Percentiles rank a stretch among this genome's conserved stretches.
Evolutionary conservation across 2,329 filamentous ascomycete species (phyloP).

Genomic region (Myriangium duriaei): DNA sequence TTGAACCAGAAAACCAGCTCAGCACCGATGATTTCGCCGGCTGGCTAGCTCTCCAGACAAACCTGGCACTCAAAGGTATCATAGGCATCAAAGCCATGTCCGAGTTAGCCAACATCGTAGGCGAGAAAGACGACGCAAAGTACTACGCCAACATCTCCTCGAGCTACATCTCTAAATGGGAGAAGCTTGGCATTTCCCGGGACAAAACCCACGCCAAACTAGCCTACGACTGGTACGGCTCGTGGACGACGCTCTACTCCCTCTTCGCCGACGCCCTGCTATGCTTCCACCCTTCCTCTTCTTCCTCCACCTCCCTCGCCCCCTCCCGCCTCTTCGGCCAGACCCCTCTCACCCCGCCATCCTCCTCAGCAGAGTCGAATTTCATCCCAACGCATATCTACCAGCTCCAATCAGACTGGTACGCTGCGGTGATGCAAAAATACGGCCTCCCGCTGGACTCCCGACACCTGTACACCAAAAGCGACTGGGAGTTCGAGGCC

Average conservation of each 20-base stretch:
- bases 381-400: constrained; percentile 70
- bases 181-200: constrained; percentile 54
- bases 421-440: constrained; percentile 62
- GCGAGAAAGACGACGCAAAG: constrained; percentile 42
- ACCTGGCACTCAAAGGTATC: constrained; percentile 72
- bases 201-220: constrained; percentile 63
- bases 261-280: constrained; percentile 69
- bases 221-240: constrained; percentile 67
- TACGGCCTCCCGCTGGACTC: constrained; percentile 76
- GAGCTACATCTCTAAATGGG: constrained; percentile 61
- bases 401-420: constrained; percentile 69
- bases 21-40: constrained; percentile 80
- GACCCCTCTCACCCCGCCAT: constrained; percentile 11
- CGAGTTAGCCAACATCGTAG: constrained; percentile 51
- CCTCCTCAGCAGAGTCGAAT: constrained; percentile 14
- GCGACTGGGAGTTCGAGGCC: constrained; percentile 84
- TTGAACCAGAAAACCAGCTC: constrained; percentile 64
- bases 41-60: constrained; percentile 64
- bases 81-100: constrained; percentile 71
- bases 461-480: constrained; percentile 74
- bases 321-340: constrained; percentile 3
- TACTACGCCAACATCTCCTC: constrained; percentile 49
- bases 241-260: constrained; percentile 78
- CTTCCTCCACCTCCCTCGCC: constrained; percentile 18
- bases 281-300: constrained; percentile 58